These are phyloP conservation scores for Suillus brevipes DNA, from an alignment of 768 basidiomycete genomes.

Conservation along the genomic window DNA sequence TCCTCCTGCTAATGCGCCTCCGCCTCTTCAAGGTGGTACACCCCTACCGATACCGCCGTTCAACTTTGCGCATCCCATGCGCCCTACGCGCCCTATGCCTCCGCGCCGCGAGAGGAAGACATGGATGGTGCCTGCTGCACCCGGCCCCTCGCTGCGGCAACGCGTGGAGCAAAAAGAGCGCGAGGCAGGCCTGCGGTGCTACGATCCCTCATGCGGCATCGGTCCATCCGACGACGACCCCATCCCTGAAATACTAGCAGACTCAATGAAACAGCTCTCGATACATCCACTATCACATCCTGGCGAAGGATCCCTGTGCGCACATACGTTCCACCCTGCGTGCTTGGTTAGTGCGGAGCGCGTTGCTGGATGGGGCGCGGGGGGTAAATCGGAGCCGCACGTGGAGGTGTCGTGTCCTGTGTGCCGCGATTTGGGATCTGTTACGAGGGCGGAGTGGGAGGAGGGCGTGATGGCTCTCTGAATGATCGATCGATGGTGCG, in stretches of 20 bases:
- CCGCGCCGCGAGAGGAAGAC: slow-evolving; percentile 39
- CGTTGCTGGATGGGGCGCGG: slow-evolving; percentile 60
- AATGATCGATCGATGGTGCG: slow-evolving; percentile 9
- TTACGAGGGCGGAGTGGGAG: slow-evolving; percentile 64
- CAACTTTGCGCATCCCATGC: slow-evolving; percentile 15
- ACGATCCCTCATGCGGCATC: slow-evolving; percentile 69
- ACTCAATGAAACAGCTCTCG: slow-evolving; percentile 20
- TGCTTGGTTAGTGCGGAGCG: slow-evolving; percentile 72
- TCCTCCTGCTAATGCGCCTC: slow-evolving; percentile 14
- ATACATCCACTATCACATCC: slow-evolving; percentile 23
- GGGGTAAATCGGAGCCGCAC: slow-evolving; percentile 37
- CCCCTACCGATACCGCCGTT: slow-evolving; percentile 5
- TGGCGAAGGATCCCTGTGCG: slow-evolving; percentile 43
- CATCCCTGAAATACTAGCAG: slow-evolving; percentile 31
- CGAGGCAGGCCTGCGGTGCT: slow-evolving; percentile 71
- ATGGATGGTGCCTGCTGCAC: slow-evolving; percentile 64
- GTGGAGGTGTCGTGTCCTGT: slow-evolving; percentile 77
- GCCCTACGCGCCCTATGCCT: slow-evolving; percentile 24
- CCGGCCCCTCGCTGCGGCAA: slow-evolving; percentile 71
- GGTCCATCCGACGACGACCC: slow-evolving; percentile 78
- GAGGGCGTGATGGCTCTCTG: slow-evolving; percentile 39
- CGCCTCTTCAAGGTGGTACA: slow-evolving; percentile 5
- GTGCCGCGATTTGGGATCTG: slow-evolving; percentile 62
- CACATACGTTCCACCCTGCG: slow-evolving; percentile 68
- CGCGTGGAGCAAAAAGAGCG: slow-evolving; percentile 72